Evolutionary conservation across 768 basidiomycete genomes (phyloP), one percentile per base, ranked within the genome.

Genomic region (Naganishia randhawae): DNA sequence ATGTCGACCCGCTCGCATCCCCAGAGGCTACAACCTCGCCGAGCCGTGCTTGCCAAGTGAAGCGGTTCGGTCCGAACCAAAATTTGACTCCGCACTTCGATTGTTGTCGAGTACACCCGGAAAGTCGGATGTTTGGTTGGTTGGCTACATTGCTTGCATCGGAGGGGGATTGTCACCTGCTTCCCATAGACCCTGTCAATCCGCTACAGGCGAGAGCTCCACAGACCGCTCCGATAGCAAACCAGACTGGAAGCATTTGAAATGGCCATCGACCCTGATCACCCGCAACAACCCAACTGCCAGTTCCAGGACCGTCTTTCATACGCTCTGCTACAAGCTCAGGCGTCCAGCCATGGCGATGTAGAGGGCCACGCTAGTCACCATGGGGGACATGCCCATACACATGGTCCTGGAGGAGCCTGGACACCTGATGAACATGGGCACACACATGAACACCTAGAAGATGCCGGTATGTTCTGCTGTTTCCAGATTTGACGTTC

Each of bases 401-500:
- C 84, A 53, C 86, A 86, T 73, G 85, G 81, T 19, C 73, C 71
- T 27, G 68, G 67, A 2, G 77, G 77, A 22, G 69, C 73, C 2
- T 78, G 76, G 75, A 80, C 76, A 6, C 76, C 78, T 11, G 84
- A 83, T 50, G 92, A 94, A 63, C 94, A 97, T 75, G 94, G 94
- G 4, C 95, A 97, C 74, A 92, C 92, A 0, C 95, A 97, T 78
- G 95, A 97, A 71, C 87, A 90, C 74, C 84, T 95, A 54, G 92
- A 96, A 65, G 84, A 96, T 81, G 84, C 93, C 67, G 94, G 94
- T 89, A 76, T 45, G 82, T 71, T 22, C 19, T 48, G 19, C 37
- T 16, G 32, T 25, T 17, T 27, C 17, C 17, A 13, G 41, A 19
- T 16, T 32, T 1, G n/a, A n/a, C n/a, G 50, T 4, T 2, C 4